phyloP scores from a whole-genome alignment of 768 basidiomycete species.

The Trichaptum fuscoviolaceum region DNA sequence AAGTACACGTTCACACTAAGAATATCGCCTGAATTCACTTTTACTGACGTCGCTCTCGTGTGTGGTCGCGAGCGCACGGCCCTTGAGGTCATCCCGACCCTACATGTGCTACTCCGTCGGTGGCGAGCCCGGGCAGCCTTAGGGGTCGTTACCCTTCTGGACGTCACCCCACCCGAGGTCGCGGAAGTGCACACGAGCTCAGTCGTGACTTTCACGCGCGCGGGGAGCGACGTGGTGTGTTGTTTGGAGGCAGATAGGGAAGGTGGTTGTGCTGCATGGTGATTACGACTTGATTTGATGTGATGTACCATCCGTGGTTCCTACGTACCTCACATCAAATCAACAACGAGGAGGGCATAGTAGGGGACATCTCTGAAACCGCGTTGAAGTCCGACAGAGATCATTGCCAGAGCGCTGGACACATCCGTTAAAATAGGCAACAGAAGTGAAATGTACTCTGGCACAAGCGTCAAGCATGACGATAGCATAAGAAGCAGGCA shows the following conservation, averaged over 20 bases:
- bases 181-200: slow-evolving; percentile 54
- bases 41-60: slow-evolving; percentile 57
- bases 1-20: slow-evolving; percentile 76
- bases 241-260: slow-evolving; percentile 46
- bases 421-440: neutral
- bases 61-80: slow-evolving; percentile 67
- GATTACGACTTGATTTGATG: slow-evolving; percentile 22
- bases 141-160: slow-evolving; percentile 42
- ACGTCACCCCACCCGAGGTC: slow-evolving; percentile 47
- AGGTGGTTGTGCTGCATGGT: slow-evolving; percentile 44
- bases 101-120: slow-evolving; percentile 47
- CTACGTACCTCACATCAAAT: slow-evolving; percentile 39
- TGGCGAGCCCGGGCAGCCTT: slow-evolving; percentile 47
- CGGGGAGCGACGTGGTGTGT: slow-evolving; percentile 55
- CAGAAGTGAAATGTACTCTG: neutral
- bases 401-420: neutral
- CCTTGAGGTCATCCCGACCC: slow-evolving; percentile 47
- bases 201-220: slow-evolving; percentile 45
- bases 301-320: slow-evolving; percentile 39
- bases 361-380: slow-evolving; percentile 44
- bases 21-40: slow-evolving; percentile 61
- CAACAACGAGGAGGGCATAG: slow-evolving; percentile 57
- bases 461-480: neutral
- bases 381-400: slow-evolving; percentile 65
- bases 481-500: neutral